These are phyloP conservation scores for Metschnikowia vanudenii DNA, from an alignment of 805 yeast species.

Conservation along the genomic window DNA sequence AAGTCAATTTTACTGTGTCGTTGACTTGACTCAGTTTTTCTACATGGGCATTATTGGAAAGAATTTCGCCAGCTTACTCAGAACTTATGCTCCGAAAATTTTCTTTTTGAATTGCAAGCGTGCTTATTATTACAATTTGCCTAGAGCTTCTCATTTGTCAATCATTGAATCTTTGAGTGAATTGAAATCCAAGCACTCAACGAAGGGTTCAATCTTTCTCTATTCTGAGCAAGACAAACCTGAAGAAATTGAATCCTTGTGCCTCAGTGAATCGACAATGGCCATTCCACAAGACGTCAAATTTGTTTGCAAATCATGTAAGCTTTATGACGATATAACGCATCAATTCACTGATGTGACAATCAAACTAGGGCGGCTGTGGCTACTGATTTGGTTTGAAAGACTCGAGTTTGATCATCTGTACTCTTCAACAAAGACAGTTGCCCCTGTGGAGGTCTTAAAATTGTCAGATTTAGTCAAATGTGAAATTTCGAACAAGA, in stretches of 20 bases:
- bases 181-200: slow-evolving; percentile 20
- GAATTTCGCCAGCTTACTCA: slow-evolving; percentile 36
- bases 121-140: slow-evolving; percentile 51
- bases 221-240: slow-evolving; percentile 36
- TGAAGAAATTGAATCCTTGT: slow-evolving; percentile 34
- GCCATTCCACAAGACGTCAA: slow-evolving; percentile 38
- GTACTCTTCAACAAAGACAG: slow-evolving; percentile 25
- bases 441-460: slow-evolving; percentile 37
- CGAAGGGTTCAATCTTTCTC: slow-evolving; percentile 21
- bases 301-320: slow-evolving; percentile 32
- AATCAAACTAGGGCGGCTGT: slow-evolving; percentile 67
- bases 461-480: slow-evolving; percentile 32
- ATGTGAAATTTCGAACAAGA: slow-evolving; percentile 34
- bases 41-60: slow-evolving; percentile 25
- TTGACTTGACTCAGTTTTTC: slow-evolving; percentile 67
- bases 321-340: slow-evolving; percentile 16
- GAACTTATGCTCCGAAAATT: slow-evolving; percentile 50
- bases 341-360: slow-evolving; percentile 54
- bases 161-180: slow-evolving; percentile 25
- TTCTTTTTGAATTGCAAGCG: slow-evolving; percentile 52
- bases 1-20: slow-evolving; percentile 55
- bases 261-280: slow-evolving; percentile 35
- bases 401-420: slow-evolving; percentile 19
- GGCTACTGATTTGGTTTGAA: slow-evolving; percentile 49
- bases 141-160: slow-evolving; percentile 27